A percentile compares a stretch with the other conserved stretches of the same genome.
Conservation (phyloP, 305 asterid species). For the Fraxinus nigra region DNA sequence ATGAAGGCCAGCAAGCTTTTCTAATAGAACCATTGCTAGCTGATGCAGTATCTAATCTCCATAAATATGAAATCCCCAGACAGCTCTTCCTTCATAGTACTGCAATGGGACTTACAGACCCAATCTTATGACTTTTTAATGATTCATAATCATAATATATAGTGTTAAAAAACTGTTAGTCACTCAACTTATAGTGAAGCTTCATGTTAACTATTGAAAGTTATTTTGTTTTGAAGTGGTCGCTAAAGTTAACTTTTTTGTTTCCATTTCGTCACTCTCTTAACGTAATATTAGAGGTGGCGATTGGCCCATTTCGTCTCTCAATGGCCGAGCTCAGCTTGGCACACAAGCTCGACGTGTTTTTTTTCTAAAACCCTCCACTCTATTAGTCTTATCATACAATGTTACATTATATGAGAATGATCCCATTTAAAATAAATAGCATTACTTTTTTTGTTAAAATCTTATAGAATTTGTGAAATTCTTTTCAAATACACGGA, state of each 20-base stretch:
- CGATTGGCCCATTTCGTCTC: no score
- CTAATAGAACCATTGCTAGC: slow-evolving; percentile 59
- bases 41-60: slow-evolving; percentile 57
- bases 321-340: no score
- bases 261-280: no score
- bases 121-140: slow-evolving; percentile 44
- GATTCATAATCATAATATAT: neutral
- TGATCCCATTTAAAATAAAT: no score
- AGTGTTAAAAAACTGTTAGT: neutral
- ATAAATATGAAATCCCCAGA: slow-evolving; percentile 55
- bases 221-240: neutral
- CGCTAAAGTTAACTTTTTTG: neutral
- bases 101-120: slow-evolving; percentile 51
- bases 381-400: no score
- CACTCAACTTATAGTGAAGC: neutral
- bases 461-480: no score
- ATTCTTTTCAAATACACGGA: no score
- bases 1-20: slow-evolving; percentile 42
- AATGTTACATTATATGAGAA: no score
- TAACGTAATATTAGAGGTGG: no score
- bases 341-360: no score
- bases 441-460: no score
- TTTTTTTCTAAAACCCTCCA: no score
- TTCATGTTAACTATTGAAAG: neutral
- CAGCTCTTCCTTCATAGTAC: slow-evolving; percentile 41